These are phyloP conservation scores for Saturnispora hagleri DNA, from an alignment of 805 yeast genomes.

Conservation along the genomic window DNA sequence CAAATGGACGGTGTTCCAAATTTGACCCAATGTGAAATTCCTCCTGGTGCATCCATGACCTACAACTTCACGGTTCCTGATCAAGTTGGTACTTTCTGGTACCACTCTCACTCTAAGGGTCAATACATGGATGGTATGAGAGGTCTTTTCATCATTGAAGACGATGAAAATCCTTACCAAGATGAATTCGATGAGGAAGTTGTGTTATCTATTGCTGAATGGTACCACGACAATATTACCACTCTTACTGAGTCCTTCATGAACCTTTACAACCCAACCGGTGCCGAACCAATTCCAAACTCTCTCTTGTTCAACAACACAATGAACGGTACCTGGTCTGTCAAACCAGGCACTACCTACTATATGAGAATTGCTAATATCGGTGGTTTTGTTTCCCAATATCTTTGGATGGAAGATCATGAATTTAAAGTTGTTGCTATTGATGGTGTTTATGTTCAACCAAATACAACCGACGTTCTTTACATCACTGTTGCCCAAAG, in stretches of 20 bases:
- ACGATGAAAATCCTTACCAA: constrained; percentile 41
- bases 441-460: constrained; percentile 83
- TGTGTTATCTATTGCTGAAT: constrained; percentile 61
- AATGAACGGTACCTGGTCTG: constrained; percentile 63
- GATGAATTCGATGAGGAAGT: constrained; percentile 78
- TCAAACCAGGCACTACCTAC: constrained; percentile 81
- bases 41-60: constrained; percentile 58
- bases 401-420: constrained; percentile 83
- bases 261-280: constrained; percentile 80
- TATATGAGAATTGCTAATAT: constrained; percentile 69
- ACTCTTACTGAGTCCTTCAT: constrained; percentile 50
- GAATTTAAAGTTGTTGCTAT: constrained; percentile 78
- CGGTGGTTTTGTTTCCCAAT: constrained; percentile 91
- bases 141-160: constrained; percentile 68
- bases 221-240: constrained; percentile 68
- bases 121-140: constrained; percentile 94
- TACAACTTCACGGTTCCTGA: constrained; percentile 82
- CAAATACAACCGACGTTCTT: constrained; percentile 43
- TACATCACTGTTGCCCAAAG: constrained; percentile 91
- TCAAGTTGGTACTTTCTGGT: constrained; percentile 93
- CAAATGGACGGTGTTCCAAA: constrained; percentile 89
- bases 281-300: constrained; percentile 96
- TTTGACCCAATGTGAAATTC: constrained; percentile 86
- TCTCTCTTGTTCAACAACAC: constrained; percentile 74
- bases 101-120: constrained; percentile 86